Evolutionary conservation across 2,329 filamentous ascomycete genomes (phyloP).

Genomic region (Parastagonospora nodorum): DNA sequence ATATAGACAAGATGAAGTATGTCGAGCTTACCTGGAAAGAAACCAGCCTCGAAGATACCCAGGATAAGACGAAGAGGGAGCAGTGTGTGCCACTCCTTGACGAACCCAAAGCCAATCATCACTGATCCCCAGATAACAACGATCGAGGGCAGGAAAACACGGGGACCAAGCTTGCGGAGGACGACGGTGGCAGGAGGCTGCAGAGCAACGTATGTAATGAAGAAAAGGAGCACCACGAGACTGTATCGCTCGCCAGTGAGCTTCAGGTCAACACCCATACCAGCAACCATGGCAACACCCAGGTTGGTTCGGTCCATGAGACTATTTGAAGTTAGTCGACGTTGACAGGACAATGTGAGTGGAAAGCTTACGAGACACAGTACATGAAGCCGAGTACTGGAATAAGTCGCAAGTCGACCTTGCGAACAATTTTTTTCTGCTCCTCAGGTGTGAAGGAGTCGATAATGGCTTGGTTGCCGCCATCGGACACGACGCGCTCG

Average conservation of each 20-base stretch:
- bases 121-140: conserved; percentile 29
- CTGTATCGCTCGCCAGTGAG: conserved; percentile 31
- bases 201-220: conserved; percentile 31
- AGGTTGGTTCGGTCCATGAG: conserved; percentile 49
- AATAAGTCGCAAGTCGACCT: conserved; percentile 46
- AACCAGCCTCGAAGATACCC: conserved; percentile 33
- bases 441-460: conserved; percentile 25
- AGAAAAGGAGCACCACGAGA: conserved; percentile 28
- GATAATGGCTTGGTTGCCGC: conserved; percentile 20
- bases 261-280: conserved; percentile 38
- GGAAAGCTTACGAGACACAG: conserved; percentile 30
- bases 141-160: conserved; percentile 24
- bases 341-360: neutral
- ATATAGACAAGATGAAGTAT: neutral
- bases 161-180: conserved; percentile 26
- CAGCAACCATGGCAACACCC: conserved; percentile 41
- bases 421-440: conserved; percentile 31
- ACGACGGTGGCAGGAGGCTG: conserved; percentile 32
- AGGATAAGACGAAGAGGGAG: conserved; percentile 27
- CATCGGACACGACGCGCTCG: conserved; percentile 21
- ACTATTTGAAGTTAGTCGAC: neutral
- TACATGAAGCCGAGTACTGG: conserved; percentile 49
- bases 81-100: conserved; percentile 30
- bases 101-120: conserved; percentile 31
- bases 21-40: conserved; percentile 26